Evolutionary conservation across 768 basidiomycete genomes (phyloP), one percentile per base, ranked within the genome.

Genomic region (Leccinum barrowsii): DNA sequence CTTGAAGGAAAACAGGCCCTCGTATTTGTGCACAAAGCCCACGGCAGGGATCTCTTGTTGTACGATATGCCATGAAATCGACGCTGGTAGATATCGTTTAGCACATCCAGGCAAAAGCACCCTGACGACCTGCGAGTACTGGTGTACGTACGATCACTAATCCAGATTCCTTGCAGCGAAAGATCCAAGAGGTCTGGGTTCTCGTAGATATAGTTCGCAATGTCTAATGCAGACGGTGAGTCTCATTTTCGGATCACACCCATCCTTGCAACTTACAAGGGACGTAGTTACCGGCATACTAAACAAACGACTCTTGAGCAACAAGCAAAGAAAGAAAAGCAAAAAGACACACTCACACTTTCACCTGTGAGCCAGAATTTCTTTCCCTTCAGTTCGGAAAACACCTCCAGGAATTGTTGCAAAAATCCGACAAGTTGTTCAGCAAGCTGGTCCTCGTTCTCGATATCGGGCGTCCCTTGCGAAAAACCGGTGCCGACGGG

Each of bases 401-500:
- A 92, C 4, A 92, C 82, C 24, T 84, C 78, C 5, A 91, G 76
- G 73, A 90, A 92, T 65, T 92, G 90, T 58, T 85, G 80, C 65
- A 92, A 54, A 70, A 91, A 91, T 7, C 70, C 82, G 6, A 77
- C 76, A 2, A 82, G 68, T 52, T 82, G 80, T 11, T 72, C 82
- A 7, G 84, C 85, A 0, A 90, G 74, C 49, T 86, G 78, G 52
- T 81, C 61, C 61, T 89, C 81, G n/a, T 81, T 80, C 69, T 77
- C 71, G 34, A 85, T 84, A 57, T 85, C 82, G 0, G 89, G 87
- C 8, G 60, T 75, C 17, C 90, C 89, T 59, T 86, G 86, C 3
- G 86, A 86, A 69, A 85, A 91, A 0, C 89, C 89, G 6, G 89
- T 90, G 7, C 89, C 89, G 32, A 92, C 84, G 4, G 89, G 89